phyloP scores from a whole-genome alignment of 495 filamentous ascomycete genomes.

The Patellaria atrata region DNA sequence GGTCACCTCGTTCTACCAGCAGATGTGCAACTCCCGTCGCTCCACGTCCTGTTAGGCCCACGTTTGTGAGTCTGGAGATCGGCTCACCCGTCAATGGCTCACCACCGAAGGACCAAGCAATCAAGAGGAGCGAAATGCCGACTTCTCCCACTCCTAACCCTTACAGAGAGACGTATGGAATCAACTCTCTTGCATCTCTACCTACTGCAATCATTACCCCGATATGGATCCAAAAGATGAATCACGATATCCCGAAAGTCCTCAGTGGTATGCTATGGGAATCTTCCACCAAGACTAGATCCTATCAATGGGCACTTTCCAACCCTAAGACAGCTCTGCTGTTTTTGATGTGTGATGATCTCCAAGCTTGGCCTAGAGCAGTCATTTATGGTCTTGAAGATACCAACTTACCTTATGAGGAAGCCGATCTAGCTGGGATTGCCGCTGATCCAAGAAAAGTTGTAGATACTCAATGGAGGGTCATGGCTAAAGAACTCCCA shows the following conservation, averaged over 20 bases:
- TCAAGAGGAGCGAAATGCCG: constrained; percentile 11
- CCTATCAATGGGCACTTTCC: constrained; percentile 18
- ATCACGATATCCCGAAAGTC: constrained; percentile 9
- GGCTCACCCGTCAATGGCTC: constrained; percentile 5
- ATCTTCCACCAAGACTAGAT: constrained; percentile 4
- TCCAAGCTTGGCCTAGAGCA: constrained; percentile 16
- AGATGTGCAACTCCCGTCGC: constrained; percentile 18
- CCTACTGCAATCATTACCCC: constrained; percentile 11
- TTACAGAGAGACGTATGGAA: constrained; percentile 8
- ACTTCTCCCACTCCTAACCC: constrained; percentile 15
- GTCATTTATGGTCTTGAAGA: constrained; percentile 18
- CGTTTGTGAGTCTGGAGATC: constrained; percentile 7
- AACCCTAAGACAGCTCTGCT: constrained; percentile 19
- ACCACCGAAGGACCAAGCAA: constrained; percentile 8
- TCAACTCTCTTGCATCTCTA: constrained; percentile 5
- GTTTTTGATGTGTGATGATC: constrained; percentile 18
- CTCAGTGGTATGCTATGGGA: constrained; percentile 14
- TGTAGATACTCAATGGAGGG: constrained; percentile 18
- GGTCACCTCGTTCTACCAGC: constrained; percentile 16
- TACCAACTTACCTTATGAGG: constrained; percentile 17
- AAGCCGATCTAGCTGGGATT: constrained; percentile 13
- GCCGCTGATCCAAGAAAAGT: constrained; percentile 15
- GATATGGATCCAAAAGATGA: constrained; percentile 9
- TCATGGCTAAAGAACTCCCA: constrained; percentile 19
- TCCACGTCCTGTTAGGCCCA: constrained; percentile 17